Percentiles rank a stretch among this genome's conserved stretches.
These are phyloP conservation scores for Przewalskia tangutica DNA, from an alignment of 257 asterid genomes.

Conservation along the genomic window DNA sequence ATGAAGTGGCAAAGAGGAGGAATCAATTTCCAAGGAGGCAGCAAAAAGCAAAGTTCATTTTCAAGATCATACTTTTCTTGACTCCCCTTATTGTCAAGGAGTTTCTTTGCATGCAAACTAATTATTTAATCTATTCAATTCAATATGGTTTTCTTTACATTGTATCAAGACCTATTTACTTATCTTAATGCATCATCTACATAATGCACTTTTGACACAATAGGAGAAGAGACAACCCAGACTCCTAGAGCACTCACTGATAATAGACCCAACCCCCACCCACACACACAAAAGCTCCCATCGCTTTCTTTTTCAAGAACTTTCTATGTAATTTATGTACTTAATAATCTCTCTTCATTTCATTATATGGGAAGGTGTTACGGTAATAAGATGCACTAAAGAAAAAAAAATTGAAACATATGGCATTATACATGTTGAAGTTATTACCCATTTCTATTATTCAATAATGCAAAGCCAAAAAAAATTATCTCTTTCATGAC, in stretches of 20 bases:
- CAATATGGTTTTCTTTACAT: not conserved
- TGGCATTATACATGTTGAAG: no score
- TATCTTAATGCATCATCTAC: not conserved
- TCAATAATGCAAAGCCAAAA: no score
- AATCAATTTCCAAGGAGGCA: conserved; percentile 1
- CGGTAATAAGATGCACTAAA: no score
- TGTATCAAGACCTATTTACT: not conserved
- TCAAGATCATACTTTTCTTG: conserved; percentile 24
- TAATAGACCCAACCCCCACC: not conserved
- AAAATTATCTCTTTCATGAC: no score
- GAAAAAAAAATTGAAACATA: no score
- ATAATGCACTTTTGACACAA: not conserved
- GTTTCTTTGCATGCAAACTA: conserved; percentile 14
- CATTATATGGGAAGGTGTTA: no score
- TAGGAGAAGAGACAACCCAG: not conserved
- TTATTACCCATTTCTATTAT: no score
- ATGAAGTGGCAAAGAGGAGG: not conserved
- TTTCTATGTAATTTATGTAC: no score
- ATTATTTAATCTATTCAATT: no score
- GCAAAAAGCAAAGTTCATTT: conserved; percentile 9
- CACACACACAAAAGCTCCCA: no score
- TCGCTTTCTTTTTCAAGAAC: no score
- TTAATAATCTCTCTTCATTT: no score
- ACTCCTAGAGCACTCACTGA: not conserved
- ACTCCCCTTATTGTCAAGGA: conserved; percentile 14